A percentile compares a stretch with the other conserved stretches of the same genome.
phyloP scores from a whole-genome alignment of 805 yeast genomes.

The Zygoascus biomembranicola region DNA sequence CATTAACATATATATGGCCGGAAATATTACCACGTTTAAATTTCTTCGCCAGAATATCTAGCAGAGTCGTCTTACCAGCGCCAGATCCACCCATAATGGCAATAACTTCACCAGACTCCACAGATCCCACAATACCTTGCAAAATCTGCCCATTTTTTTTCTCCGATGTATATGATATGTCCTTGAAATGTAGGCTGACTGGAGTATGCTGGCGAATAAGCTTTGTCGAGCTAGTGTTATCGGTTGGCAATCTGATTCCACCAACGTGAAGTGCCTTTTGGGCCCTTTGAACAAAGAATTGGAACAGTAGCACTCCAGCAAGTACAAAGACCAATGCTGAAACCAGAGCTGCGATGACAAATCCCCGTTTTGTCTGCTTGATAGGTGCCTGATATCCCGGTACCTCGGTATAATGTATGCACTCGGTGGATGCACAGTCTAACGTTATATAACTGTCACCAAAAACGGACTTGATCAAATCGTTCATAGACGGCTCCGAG shows the following conservation, averaged over 20 bases:
- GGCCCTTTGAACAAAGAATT: constrained; percentile 13
- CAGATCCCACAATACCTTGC: constrained; percentile 61
- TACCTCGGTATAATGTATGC: constrained; percentile 83
- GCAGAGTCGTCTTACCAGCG: constrained; percentile 91
- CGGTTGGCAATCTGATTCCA: constrained; percentile 25
- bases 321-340: constrained; percentile 16
- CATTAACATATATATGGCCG: constrained; percentile 74
- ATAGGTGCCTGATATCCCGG: constrained; percentile 81
- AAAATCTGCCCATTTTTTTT: constrained; percentile 40
- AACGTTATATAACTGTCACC: constrained; percentile 90
- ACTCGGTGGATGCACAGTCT: constrained; percentile 79
- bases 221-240: constrained; percentile 36
- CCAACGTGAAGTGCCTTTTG: constrained; percentile 14
- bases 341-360: constrained; percentile 18
- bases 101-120: constrained; percentile 77
- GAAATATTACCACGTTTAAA: constrained; percentile 62
- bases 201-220: constrained; percentile 52
- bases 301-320: constrained; percentile 8
- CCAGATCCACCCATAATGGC: constrained; percentile 99
- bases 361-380: constrained; percentile 21
- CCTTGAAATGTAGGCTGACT: constrained; percentile 67
- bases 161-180: constrained; percentile 54
- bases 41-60: constrained; percentile 87
- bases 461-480: constrained; percentile 77
- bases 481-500: constrained; percentile 95